These are phyloP conservation scores for Orbilia quercus DNA, from an alignment of 2,329 filamentous ascomycete species.

Conservation along the genomic window DNA sequence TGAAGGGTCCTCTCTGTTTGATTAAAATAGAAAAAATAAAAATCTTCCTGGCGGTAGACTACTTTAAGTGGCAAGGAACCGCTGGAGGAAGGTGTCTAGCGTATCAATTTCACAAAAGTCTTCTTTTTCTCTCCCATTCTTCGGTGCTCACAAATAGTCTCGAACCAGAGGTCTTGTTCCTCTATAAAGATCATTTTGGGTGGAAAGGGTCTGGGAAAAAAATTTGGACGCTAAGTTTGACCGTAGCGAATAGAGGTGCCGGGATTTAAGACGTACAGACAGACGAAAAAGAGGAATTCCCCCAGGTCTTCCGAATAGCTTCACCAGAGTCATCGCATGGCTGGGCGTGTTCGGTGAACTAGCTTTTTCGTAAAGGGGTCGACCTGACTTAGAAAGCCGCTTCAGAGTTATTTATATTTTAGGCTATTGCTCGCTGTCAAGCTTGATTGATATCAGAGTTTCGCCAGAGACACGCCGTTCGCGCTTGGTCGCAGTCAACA, in stretches of 20 bases:
- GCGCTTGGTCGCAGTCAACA: not conserved
- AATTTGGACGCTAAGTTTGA: conserved; percentile 54
- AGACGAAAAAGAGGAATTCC: conserved; percentile 30
- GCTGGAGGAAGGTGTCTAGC: conserved; percentile 17
- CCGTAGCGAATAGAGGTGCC: conserved; percentile 44
- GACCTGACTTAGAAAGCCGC: not conserved
- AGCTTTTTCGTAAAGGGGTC: not conserved
- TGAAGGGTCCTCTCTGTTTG: too few species aligned
- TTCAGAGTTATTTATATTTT: not conserved
- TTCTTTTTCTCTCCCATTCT: not conserved
- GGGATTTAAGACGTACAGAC: conserved; percentile 25
- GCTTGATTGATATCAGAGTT: not conserved
- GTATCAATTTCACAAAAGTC: not conserved
- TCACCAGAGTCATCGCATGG: conserved; percentile 4
- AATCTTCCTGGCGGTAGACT: not conserved
- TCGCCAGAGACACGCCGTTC: not conserved
- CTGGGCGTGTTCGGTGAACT: not conserved
- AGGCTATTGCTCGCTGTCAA: not conserved
- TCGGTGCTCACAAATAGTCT: not conserved
- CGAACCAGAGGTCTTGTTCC: not conserved
- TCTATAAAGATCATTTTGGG: not conserved
- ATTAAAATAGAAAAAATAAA: too few species aligned
- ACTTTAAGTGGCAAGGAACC: conserved; percentile 48
- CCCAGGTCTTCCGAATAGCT: conserved; percentile 36
- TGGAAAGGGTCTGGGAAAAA: conserved; percentile 43